Percentiles rank a stretch among this genome's conserved stretches.
Evolutionary conservation across 2,329 filamentous ascomycete genomes (phyloP).

Genomic region (Fusarium nanum): DNA sequence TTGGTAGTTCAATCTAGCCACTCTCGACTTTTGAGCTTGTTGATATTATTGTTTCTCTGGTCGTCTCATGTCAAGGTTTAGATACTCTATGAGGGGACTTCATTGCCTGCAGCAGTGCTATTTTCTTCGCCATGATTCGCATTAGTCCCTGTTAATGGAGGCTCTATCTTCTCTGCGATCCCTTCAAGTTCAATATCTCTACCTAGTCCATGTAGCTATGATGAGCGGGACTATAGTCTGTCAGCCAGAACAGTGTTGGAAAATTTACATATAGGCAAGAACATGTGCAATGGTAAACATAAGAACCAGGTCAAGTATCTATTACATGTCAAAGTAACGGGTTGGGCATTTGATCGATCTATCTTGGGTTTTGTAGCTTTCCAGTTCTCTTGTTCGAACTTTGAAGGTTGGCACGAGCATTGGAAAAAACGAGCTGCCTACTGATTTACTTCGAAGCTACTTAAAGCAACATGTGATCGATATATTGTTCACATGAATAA

Average conservation of each 20-base stretch:
- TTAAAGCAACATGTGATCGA: background rate
- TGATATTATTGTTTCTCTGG: background rate
- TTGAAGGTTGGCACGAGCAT: background rate
- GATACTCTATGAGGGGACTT: background rate
- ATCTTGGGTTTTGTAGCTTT: background rate
- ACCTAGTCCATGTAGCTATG: background rate
- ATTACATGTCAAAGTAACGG: background rate
- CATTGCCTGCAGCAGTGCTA: background rate
- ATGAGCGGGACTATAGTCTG: background rate
- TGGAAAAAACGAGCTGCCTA: background rate
- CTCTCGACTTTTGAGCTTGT: background rate
- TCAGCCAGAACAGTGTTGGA: background rate
- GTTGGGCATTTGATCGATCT: background rate
- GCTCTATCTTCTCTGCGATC: background rate
- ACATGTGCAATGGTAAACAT: background rate
- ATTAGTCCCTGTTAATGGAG: background rate
- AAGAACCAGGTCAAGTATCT: background rate
- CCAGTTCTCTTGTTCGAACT: background rate
- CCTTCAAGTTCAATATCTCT: background rate
- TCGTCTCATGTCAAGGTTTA: background rate
- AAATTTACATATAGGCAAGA: background rate
- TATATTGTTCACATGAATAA: background rate
- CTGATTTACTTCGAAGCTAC: background rate
- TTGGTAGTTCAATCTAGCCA: background rate
- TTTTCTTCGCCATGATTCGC: background rate